These are phyloP conservation scores for Cercospora janseana DNA, from an alignment of 2,329 filamentous ascomycete genomes.

Conservation along the genomic window DNA sequence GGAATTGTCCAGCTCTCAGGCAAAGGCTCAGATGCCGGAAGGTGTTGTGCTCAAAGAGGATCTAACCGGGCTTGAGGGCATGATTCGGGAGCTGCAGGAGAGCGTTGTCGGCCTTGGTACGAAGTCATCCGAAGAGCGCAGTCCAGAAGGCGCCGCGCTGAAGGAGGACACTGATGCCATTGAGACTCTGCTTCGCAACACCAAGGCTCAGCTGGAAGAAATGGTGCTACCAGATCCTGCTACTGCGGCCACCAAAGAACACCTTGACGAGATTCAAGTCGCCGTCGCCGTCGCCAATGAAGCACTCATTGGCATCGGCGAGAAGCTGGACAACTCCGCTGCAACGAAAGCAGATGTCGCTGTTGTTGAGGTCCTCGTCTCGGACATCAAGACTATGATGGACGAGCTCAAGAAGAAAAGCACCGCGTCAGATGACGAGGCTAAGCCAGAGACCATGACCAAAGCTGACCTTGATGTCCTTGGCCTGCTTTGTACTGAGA, in stretches of 20 bases:
- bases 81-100: constrained; percentile 58
- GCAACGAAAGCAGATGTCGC: constrained; percentile 77
- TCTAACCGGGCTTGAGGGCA: constrained; percentile 46
- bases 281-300: constrained; percentile 75
- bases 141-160: constrained; percentile 56
- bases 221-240: constrained; percentile 65
- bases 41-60: constrained; percentile 53
- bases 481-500: constrained; percentile 76
- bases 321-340: constrained; percentile 64
- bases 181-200: constrained; percentile 84
- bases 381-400: constrained; percentile 70
- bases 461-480: constrained; percentile 81
- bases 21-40: constrained; percentile 35
- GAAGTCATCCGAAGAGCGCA: constrained; percentile 34
- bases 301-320: constrained; percentile 63
- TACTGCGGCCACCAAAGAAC: constrained; percentile 62
- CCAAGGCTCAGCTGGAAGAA: constrained; percentile 83
- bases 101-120: constrained; percentile 55
- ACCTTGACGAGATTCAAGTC: constrained; percentile 62
- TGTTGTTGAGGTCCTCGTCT: constrained; percentile 72
- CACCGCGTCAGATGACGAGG: constrained; percentile 47
- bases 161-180: constrained; percentile 89
- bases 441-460: constrained; percentile 59
- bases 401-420: constrained; percentile 60
- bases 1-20: constrained; percentile 46